Conservation (phyloP, 2,329 filamentous ascomycete species). For the Nannizzia gypsea region DNA sequence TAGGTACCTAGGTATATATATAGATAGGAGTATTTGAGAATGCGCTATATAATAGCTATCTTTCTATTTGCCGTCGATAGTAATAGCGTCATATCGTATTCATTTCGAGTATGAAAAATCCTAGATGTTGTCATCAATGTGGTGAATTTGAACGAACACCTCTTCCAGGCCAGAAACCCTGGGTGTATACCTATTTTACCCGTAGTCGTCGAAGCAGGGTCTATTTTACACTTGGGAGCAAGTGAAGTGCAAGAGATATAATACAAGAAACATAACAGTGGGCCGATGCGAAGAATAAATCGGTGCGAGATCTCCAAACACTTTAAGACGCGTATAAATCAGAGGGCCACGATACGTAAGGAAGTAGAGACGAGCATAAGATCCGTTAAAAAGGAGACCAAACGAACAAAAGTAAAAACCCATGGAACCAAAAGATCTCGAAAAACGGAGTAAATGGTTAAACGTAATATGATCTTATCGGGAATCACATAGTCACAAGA, state of each 20-base stretch:
- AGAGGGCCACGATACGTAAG: neutral
- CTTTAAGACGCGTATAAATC: neutral
- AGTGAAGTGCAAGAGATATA: constrained; percentile 1
- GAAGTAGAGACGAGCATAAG: neutral
- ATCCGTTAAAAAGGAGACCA: constrained; percentile 2
- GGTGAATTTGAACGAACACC: neutral
- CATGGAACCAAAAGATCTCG: constrained; percentile 1
- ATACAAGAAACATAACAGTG: constrained; percentile 1
- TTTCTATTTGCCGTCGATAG: too few species aligned
- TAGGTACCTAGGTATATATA: too few species aligned
- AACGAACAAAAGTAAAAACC: constrained; percentile 2
- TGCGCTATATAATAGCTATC: too few species aligned
- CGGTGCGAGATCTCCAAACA: neutral
- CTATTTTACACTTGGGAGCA: constrained; percentile 4
- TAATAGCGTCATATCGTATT: too few species aligned
- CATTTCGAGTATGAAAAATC: neutral
- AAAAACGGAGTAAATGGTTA: constrained; percentile 3
- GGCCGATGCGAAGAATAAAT: neutral
- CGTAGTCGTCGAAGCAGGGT: neutral
- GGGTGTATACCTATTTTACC: neutral
- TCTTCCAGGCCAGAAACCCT: neutral
- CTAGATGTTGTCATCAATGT: neutral
- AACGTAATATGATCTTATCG: constrained; percentile 1
- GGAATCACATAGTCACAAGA: constrained; percentile 1
- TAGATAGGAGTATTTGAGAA: too few species aligned